Conservation (phyloP, 2,329 filamentous ascomycete genomes). For the Incumbomyces delicatus region DNA sequence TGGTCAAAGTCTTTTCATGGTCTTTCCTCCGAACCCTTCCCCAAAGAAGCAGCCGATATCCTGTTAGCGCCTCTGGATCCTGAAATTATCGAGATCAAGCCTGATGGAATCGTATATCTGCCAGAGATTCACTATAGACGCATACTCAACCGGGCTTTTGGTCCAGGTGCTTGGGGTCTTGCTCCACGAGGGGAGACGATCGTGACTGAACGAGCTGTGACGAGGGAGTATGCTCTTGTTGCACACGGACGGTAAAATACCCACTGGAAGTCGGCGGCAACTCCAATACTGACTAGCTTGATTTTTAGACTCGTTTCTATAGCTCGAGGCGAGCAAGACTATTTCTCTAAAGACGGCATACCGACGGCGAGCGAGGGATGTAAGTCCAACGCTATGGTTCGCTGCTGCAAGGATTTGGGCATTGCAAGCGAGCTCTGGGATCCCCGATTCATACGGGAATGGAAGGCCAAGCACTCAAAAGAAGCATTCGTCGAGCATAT, state of each 20-base stretch:
- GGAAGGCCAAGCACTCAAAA: conserved; percentile 62
- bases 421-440: conserved; percentile 96
- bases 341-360: conserved; percentile 81
- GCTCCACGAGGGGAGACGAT: conserved; percentile 78
- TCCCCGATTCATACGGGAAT: conserved; percentile 76
- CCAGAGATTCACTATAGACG: conserved; percentile 97
- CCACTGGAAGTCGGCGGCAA: not conserved
- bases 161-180: conserved; percentile 89
- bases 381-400: conserved; percentile 95
- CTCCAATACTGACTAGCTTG: not conserved
- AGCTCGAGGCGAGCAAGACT: conserved; percentile 87
- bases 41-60: conserved; percentile 56
- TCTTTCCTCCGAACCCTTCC: conserved; percentile 61
- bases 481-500: conserved; percentile 87
- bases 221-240: conserved; percentile 86
- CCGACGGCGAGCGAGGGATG: conserved; percentile 92
- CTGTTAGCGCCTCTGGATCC: conserved; percentile 58
- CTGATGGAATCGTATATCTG: conserved; percentile 90
- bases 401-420: conserved; percentile 95
- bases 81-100: conserved; percentile 89
- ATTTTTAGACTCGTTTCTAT: conserved; percentile 69
- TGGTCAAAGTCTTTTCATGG: conserved; percentile 81
- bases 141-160: conserved; percentile 83
- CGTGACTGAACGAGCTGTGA: conserved; percentile 70
- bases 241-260: conserved; percentile 67